phyloP scores from a whole-genome alignment of 179 eudicot species.

The Amaranthus tricolor region DNA sequence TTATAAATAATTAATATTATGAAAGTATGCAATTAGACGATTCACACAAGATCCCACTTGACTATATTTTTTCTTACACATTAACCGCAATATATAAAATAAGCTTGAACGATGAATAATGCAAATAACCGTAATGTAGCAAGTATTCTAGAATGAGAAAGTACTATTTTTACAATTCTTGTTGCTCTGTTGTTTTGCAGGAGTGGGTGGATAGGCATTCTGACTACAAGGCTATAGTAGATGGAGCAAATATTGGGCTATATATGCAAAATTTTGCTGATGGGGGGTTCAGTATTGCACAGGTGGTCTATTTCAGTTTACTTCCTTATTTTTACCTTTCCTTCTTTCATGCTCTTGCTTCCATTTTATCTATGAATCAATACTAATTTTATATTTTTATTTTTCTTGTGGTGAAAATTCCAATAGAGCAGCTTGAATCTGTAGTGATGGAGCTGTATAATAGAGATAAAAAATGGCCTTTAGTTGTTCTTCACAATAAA shows the following conservation, averaged over 20 bases:
- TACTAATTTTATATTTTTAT: conserved; percentile 10
- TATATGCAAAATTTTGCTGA: conserved; percentile 84
- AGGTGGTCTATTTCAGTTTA: conserved; percentile 48
- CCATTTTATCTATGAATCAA: not conserved
- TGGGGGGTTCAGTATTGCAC: conserved; percentile 78
- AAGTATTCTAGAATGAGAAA: too few relatives aligned
- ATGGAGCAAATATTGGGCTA: conserved; percentile 90
- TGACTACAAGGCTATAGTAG: conserved; percentile 72
- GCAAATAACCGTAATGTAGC: too few relatives aligned
- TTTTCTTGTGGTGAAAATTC: conserved; percentile 26
- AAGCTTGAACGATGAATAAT: too few relatives aligned
- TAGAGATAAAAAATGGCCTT: conserved; percentile 72
- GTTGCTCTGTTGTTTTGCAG: conserved; percentile 28
- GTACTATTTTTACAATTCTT: not conserved
- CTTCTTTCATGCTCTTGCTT: not conserved
- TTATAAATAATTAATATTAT: too few relatives aligned
- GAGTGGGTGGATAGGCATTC: conserved; percentile 72
- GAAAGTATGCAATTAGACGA: too few relatives aligned
- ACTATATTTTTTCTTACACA: too few relatives aligned
- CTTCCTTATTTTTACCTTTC: conserved; percentile 3
- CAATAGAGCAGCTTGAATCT: conserved; percentile 79
- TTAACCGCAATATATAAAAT: too few relatives aligned
- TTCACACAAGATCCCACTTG: too few relatives aligned
- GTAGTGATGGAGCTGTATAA: conserved; percentile 62
- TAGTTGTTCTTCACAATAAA: conserved; percentile 76